Percentiles rank a stretch among this genome's conserved stretches.
phyloP scores from a whole-genome alignment of 495 filamentous ascomycete genomes.

The Penicillium psychrofluorescens region DNA sequence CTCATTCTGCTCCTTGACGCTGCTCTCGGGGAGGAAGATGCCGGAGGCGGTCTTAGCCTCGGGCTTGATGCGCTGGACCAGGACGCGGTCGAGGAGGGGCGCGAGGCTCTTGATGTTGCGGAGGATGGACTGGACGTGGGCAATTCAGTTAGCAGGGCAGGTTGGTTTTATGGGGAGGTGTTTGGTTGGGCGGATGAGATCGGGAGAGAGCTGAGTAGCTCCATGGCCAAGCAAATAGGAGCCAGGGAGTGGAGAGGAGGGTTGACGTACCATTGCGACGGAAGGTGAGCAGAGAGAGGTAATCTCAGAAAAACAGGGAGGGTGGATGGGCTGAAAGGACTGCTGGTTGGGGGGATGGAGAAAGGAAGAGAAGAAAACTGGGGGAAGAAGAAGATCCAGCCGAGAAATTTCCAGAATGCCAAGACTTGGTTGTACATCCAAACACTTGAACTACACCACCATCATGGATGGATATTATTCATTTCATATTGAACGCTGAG shows the following conservation, averaged over 20 bases:
- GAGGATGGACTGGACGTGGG: constrained; percentile 50
- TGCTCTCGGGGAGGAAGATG: constrained; percentile 95
- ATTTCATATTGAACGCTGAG: too few relatives aligned
- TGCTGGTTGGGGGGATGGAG: constrained; percentile 24
- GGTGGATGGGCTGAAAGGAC: constrained; percentile 15
- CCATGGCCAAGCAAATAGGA: too few relatives aligned
- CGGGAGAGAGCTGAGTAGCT: too few relatives aligned
- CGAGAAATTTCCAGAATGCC: constrained; percentile 52
- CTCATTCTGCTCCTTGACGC: constrained; percentile 97
- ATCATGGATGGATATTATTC: too few relatives aligned
- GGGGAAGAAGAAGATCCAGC: constrained; percentile 32
- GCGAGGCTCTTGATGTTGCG: constrained; percentile 93
- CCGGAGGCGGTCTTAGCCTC: constrained; percentile 92
- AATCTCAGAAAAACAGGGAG: constrained; percentile 1
- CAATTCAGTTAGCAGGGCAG: neutral
- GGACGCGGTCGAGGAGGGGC: constrained; percentile 95
- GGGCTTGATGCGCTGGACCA: constrained; percentile 96
- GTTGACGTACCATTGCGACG: constrained; percentile 22
- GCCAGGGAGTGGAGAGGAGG: too few relatives aligned
- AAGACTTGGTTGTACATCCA: constrained; percentile 13
- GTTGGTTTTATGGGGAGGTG: too few relatives aligned
- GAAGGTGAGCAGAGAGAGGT: neutral
- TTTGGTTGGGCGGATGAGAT: too few relatives aligned
- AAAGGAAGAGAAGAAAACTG: constrained; percentile 20
- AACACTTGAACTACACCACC: too few relatives aligned